Evolutionary conservation across 345 rosid species (phyloP).

Genomic region (Citrus cavaleriei): DNA sequence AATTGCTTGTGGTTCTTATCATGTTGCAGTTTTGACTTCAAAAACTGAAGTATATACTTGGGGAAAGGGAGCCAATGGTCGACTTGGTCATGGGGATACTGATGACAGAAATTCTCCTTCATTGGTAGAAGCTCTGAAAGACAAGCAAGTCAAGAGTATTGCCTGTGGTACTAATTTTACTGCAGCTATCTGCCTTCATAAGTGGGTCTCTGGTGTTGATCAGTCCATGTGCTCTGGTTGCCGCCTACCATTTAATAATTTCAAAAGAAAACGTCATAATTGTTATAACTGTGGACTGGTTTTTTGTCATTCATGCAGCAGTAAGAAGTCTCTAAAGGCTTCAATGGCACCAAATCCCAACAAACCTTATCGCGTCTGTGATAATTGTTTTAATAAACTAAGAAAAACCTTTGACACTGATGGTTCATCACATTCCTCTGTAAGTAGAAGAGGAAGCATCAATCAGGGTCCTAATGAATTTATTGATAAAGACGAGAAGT

Average conservation of each 20-base stretch:
- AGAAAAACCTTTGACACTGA: constrained; percentile 70
- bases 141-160: constrained; percentile 94
- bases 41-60: constrained; percentile 94
- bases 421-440: constrained; percentile 59
- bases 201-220: constrained; percentile 93
- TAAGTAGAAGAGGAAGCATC: constrained; percentile 73
- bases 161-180: constrained; percentile 93
- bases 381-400: constrained; percentile 74
- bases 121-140: constrained; percentile 79
- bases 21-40: constrained; percentile 89
- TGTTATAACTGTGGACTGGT: constrained; percentile 88
- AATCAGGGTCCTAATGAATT: constrained; percentile 56
- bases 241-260: constrained; percentile 84
- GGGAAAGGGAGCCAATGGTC: constrained; percentile 98
- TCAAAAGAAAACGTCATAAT: constrained; percentile 76
- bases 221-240: constrained; percentile 99
- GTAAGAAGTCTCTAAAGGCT: constrained; percentile 85
- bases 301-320: constrained; percentile 93
- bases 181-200: constrained; percentile 95
- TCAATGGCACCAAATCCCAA: constrained; percentile 97
- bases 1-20: constrained; percentile 95
- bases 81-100: constrained; percentile 90
- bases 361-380: constrained; percentile 93
- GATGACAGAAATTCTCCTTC: constrained; percentile 83
- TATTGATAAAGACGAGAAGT: constrained; percentile 75